Base-by-base conservation (phyloP, 2,329 filamentous ascomycete species). In the Alternaria arbusti region DNA sequence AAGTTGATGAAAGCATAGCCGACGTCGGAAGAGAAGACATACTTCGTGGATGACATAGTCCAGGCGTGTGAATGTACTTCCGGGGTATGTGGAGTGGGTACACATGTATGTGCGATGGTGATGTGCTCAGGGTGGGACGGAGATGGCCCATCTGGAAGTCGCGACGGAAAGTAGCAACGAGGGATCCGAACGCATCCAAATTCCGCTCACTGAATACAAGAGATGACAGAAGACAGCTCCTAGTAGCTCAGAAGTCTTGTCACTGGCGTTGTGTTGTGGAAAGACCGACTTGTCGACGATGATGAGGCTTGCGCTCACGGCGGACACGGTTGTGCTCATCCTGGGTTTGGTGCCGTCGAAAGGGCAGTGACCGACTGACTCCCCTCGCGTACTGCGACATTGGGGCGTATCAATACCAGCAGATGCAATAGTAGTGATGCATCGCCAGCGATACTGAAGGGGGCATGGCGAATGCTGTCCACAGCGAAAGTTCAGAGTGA, bases 241-340 rank as follows among this genome's bases (percentile, higher is more conserved):
- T 8, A 15, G 10, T 2, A 11, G 2, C 30, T 54, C 10, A 10
- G 10, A 10, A 6, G 10, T 20, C 22, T 22, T 22, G 11, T 43
- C 12, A 7, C 15, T 26, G 15, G 17, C 6, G 11, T 44, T 9
- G 22, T 26, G 12, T 36, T 3, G 15, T 36, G 32, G 6, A 26
- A 54, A 10, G n/a, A 15, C 5, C 32, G 15, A 36, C 32, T 9
- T n/a, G 32, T 36, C 32, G n/a, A 40, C 36, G 8, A n/a, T 11
- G 36, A 40, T 11, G 36, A 17, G n/a, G 9, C 36, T 40, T 17
- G 36, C n/a, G n/a, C 36, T 40, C 65, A 5, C 78, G 60, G 15
- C 75, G 70, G 45, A 85, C 80, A 45, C 71, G 72, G 67, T 84
- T 82, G 63, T 79, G 74, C 54, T 74, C 70, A 43, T 78, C 75